A percentile compares a stretch with the other conserved stretches of the same genome.
Evolutionary conservation across 805 yeast genomes (phyloP).

Genomic region (Candida endomychidarum): DNA sequence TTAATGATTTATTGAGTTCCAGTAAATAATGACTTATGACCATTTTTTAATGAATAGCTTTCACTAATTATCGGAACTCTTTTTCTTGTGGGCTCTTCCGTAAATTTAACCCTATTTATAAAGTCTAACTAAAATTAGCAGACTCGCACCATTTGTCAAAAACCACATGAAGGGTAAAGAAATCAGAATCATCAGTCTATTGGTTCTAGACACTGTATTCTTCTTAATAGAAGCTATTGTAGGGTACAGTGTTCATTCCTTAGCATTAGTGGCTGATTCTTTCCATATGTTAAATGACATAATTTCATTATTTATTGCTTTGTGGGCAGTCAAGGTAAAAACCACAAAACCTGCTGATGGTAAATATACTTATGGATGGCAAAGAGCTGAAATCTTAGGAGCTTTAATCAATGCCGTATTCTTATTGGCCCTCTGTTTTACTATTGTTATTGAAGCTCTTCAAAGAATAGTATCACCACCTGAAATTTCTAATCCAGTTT

Average conservation of each 20-base stretch:
- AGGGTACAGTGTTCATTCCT: constrained; percentile 89
- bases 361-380: constrained; percentile 95
- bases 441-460: constrained; percentile 88
- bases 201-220: constrained; percentile 75
- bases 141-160: too few relatives aligned
- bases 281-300: constrained; percentile 98
- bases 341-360: constrained; percentile 79
- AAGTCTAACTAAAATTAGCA: too few relatives aligned
- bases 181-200: constrained; percentile 65
- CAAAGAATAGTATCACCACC: constrained; percentile 86
- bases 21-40: constrained; percentile 18
- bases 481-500: constrained; percentile 74
- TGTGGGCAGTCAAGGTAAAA: constrained; percentile 95
- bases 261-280: constrained; percentile 93
- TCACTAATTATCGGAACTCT: background rate
- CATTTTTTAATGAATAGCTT: constrained; percentile 5
- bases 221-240: constrained; percentile 82
- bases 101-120: too few relatives aligned
- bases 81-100: too few relatives aligned
- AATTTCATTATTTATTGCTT: constrained; percentile 81
- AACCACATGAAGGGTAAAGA: constrained; percentile 52
- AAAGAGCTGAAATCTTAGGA: constrained; percentile 94
- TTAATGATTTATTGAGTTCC: constrained; percentile 39
- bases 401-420: constrained; percentile 94
- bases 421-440: constrained; percentile 84